Evolutionary conservation across 129 eudicot species (phyloP).

Genomic region (Helichrysum umbraculigerum): DNA sequence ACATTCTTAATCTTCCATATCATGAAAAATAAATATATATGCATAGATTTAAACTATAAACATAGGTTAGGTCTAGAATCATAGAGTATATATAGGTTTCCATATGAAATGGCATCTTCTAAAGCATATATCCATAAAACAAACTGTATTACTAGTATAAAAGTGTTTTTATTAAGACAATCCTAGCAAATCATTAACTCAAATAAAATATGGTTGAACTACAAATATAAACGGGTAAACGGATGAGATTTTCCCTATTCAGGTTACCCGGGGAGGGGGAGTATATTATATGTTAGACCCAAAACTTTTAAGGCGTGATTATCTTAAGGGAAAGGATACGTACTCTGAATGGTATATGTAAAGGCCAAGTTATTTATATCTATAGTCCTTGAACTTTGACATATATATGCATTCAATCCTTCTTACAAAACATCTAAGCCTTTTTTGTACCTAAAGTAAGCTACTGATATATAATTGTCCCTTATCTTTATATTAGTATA

Average conservation of each 20-base stretch:
- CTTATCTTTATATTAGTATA: too few relatives aligned
- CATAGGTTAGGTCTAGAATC: not conserved
- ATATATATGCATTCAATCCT: not conserved
- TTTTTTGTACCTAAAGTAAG: not conserved
- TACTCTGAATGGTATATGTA: too few relatives aligned
- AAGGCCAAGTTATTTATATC: too few relatives aligned
- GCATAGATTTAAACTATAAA: not conserved
- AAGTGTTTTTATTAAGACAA: not conserved
- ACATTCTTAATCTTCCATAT: not conserved
- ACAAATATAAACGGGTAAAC: too few relatives aligned
- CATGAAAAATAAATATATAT: not conserved
- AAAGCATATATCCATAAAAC: not conserved
- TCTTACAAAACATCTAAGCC: too few relatives aligned
- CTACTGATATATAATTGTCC: too few relatives aligned
- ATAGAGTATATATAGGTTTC: not conserved
- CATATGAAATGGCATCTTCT: not conserved
- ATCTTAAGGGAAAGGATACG: too few relatives aligned
- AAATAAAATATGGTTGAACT: too few relatives aligned
- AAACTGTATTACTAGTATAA: not conserved
- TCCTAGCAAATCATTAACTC: not conserved
- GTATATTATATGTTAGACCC: too few relatives aligned
- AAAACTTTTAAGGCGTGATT: too few relatives aligned
- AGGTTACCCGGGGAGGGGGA: too few relatives aligned
- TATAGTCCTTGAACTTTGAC: not conserved
- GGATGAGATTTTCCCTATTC: too few relatives aligned